A percentile compares a stretch with the other conserved stretches of the same genome.
Evolutionary conservation across 2,329 filamentous ascomycete species (phyloP).

Genomic region (Penicillium sp.): DNA sequence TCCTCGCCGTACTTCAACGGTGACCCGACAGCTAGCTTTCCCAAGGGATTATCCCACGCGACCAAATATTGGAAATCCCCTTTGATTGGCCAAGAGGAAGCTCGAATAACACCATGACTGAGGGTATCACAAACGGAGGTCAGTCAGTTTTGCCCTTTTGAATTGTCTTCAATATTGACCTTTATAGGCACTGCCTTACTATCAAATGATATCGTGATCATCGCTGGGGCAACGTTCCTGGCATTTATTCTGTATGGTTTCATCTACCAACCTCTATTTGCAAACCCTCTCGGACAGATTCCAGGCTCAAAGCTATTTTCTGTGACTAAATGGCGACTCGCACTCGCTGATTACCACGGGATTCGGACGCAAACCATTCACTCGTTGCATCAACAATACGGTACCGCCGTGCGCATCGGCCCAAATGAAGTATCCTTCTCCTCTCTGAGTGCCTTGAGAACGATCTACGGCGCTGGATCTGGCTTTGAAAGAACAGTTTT

Average conservation of each 20-base stretch:
- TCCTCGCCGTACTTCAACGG: background rate
- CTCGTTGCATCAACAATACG: conserved; percentile 54
- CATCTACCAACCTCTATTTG: conserved; percentile 10
- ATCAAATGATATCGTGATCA: background rate
- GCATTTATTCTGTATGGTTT: conserved; percentile 4
- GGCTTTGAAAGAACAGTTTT: conserved; percentile 58
- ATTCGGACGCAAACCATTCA: conserved; percentile 52
- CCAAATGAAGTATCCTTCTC: conserved; percentile 56
- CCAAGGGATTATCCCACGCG: background rate
- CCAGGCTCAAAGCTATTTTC: conserved; percentile 51
- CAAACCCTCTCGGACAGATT: conserved; percentile 15
- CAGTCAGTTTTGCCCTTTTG: background rate
- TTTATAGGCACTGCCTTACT: background rate
- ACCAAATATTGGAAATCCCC: background rate
- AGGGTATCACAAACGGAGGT: background rate
- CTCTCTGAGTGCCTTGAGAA: conserved; percentile 54
- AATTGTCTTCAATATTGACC: background rate
- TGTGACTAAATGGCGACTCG: conserved; percentile 54
- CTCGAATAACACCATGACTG: background rate
- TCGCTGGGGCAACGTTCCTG: background rate
- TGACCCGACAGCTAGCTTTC: background rate
- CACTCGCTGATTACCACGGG: conserved; percentile 53
- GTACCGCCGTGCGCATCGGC: conserved; percentile 55
- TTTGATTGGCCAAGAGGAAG: background rate
- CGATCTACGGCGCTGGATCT: conserved; percentile 62